Evolutionary conservation across 345 rosid genomes (phyloP), one percentile per base, ranked within the genome.

Genomic region (Excoecaria cochinchinensis): DNA sequence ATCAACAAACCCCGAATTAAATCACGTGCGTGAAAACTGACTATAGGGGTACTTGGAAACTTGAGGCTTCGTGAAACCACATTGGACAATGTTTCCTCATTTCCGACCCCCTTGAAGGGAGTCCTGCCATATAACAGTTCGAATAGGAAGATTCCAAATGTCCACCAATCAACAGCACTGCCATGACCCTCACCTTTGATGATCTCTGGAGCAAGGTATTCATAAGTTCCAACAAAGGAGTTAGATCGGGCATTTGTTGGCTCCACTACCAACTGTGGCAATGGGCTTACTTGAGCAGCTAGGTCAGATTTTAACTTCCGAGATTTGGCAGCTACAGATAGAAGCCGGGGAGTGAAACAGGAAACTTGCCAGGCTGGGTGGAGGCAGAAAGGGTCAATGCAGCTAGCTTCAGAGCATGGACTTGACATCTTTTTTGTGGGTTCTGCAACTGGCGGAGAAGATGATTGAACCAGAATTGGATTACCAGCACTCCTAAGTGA

Each of bases 101-200:
- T 88, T 75, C 83, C 87, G 0, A 80, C 80, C 44, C 96, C 96
- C 81, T 91, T 91, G 86, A 91, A 89, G 1, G 93, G 96, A 0
- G 93, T 91, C 82, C 72, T 87, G 21, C 96, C 91, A 36, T 87
- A 91, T 48, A 91, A 71, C 58, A 91, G 86, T 83, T 91, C 96
- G 47, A 82, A 91, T 71, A 91, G 76, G 77, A 91, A 89, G 74
- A 91, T 88, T 17, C 96, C 96, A n/a, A 85, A 89, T 4, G 89
- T 91, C 93, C 96, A 91, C 96, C 96, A 91, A 74, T 91, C 96
- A 57, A 91, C 96, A 19, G 96, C 87, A 74, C 85, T 89, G 67
- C 96, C 96, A 74, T 91, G 97, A 59, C 92, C 94, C 65, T 91
- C 92, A 11, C 91, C 89, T 79, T 89, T 89, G 87, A 91, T 84